Percentiles rank a stretch among this genome's conserved stretches.
These are phyloP conservation scores for Pyricularia sp. DNA, from an alignment of 2,329 filamentous ascomycete genomes.

Conservation along the genomic window DNA sequence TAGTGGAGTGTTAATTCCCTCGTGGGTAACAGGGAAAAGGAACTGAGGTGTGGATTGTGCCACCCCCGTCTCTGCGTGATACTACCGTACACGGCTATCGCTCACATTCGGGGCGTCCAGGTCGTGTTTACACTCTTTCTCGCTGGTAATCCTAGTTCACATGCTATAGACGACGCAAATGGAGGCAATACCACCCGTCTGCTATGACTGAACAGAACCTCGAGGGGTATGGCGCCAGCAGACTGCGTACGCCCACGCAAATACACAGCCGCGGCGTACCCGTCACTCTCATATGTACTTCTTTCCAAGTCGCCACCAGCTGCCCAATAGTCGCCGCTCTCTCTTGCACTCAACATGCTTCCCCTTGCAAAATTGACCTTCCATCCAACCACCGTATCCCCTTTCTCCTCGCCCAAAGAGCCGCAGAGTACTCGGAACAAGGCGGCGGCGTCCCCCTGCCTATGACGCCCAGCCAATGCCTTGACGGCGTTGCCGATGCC, in stretches of 20 bases:
- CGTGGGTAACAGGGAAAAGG: too few relatives aligned
- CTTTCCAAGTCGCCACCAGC: background rate
- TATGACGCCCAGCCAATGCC: background rate
- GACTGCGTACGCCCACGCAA: background rate
- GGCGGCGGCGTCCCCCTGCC: background rate
- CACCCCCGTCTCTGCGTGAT: background rate
- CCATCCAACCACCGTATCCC: too few relatives aligned
- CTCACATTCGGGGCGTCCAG: background rate
- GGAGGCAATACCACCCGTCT: background rate
- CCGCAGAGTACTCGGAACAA: too few relatives aligned
- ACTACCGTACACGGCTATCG: background rate
- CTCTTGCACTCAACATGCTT: too few relatives aligned
- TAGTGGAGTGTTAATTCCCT: background rate
- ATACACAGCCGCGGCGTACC: background rate
- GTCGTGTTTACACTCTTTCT: background rate
- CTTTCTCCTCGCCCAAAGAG: background rate
- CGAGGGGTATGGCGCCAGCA: background rate
- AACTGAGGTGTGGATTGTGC: too few relatives aligned
- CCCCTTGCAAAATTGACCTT: too few relatives aligned
- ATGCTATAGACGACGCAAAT: background rate
- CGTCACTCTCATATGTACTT: background rate
- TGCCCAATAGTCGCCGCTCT: background rate
- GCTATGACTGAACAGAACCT: background rate
- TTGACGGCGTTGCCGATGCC: background rate
- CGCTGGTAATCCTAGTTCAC: background rate